Evolutionary conservation across 192 early-diverging fungal genomes (phyloP).

Genomic region (Pilaira anomala): DNA sequence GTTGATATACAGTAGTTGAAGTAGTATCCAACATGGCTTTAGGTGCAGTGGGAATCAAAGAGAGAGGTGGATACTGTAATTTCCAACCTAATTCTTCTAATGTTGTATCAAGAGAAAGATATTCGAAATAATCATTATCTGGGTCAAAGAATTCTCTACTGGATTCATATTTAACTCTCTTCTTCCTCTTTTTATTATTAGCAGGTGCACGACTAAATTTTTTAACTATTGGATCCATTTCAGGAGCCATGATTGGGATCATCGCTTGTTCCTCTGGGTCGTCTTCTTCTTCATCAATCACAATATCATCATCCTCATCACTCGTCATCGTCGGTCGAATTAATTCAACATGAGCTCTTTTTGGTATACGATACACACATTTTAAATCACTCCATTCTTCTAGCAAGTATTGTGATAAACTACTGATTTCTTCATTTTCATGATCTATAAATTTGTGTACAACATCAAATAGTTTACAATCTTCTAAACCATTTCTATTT

Average conservation of each 20-base stretch:
- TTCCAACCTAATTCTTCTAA: constrained; percentile 16
- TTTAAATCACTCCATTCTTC: constrained; percentile 52
- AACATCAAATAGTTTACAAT: constrained; percentile 67
- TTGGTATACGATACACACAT: constrained; percentile 55
- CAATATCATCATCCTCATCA: background rate
- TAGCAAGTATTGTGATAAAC: constrained; percentile 47
- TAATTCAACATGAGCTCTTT: constrained; percentile 27
- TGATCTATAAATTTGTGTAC: constrained; percentile 52
- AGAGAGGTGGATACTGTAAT: constrained; percentile 12
- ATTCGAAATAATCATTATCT: constrained; percentile 31
- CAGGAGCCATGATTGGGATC: no score
- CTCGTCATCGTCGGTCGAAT: no score
- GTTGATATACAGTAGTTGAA: background rate
- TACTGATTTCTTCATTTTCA: constrained; percentile 47
- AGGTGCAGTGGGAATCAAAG: constrained; percentile 28
- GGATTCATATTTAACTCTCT: constrained; percentile 14
- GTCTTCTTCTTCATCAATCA: background rate
- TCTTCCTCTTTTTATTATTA: constrained; percentile 7
- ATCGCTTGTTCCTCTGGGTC: background rate
- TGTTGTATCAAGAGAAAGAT: constrained; percentile 15
- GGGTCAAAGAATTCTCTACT: constrained; percentile 33
- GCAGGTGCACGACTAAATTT: background rate
- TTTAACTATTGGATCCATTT: no score
- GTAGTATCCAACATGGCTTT: constrained; percentile 22
- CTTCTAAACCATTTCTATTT: constrained; percentile 76